phyloP scores from a whole-genome alignment of 106 monocot species.

The Alisma plantagoaquatica region DNA sequence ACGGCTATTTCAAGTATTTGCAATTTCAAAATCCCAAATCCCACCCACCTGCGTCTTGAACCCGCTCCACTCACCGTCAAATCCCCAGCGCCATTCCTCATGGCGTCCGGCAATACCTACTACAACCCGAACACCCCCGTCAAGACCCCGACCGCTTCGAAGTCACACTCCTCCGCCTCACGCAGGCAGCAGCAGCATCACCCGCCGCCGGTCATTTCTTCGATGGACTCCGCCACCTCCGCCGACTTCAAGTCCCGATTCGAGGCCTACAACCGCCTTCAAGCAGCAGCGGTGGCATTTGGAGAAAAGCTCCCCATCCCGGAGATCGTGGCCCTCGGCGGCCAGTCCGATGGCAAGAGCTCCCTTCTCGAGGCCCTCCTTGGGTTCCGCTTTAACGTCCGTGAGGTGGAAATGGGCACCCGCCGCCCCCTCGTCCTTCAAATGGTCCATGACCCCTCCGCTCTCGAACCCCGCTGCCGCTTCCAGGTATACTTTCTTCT shows the following conservation, averaged over 20 bases:
- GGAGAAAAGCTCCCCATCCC: slow-evolving; percentile 94
- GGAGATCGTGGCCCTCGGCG: slow-evolving; percentile 90
- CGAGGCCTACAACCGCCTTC: slow-evolving; percentile 96
- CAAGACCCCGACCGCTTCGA: background rate
- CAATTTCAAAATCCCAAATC: no score
- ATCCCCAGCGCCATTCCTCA: no score
- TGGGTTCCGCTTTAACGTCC: slow-evolving; percentile 95
- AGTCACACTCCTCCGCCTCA: background rate
- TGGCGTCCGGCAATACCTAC: background rate
- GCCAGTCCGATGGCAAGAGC: slow-evolving; percentile 96
- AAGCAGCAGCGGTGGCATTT: slow-evolving; percentile 92
- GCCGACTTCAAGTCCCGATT: slow-evolving; percentile 59
- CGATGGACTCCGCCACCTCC: slow-evolving; percentile 18
- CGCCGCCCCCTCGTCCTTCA: slow-evolving; percentile 92
- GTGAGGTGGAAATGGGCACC: slow-evolving; percentile 99
- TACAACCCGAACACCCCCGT: background rate
- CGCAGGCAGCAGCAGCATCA: background rate
- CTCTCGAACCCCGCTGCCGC: slow-evolving; percentile 78
- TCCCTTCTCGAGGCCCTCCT: slow-evolving; percentile 92
- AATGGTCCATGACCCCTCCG: slow-evolving; percentile 90
- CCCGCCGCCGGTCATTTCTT: background rate
- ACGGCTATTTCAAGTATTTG: no score
- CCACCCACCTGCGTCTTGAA: no score
- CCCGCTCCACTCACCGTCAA: no score
- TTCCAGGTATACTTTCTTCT: slow-evolving; percentile 57